These are phyloP conservation scores for Cyberlindnera maclurae DNA, from an alignment of 805 yeast genomes.

Conservation along the genomic window DNA sequence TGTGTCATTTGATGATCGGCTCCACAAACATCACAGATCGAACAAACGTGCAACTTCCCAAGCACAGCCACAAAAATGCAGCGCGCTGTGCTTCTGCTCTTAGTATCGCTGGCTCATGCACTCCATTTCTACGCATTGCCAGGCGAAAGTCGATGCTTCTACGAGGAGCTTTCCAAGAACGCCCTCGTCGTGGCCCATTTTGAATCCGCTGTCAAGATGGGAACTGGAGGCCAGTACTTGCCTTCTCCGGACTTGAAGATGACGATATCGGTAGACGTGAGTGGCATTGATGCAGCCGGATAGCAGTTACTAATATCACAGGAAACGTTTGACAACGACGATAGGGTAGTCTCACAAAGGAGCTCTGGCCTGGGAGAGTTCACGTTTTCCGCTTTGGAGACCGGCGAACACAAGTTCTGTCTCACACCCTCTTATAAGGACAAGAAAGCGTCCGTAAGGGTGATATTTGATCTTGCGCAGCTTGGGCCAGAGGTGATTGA, in stretches of 20 bases:
- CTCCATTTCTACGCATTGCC: slow-evolving; percentile 76
- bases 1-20: too few species aligned
- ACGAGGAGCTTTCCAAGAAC: slow-evolving; percentile 68
- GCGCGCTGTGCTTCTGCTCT: neutral
- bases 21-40: too few species aligned
- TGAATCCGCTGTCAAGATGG: slow-evolving; percentile 55
- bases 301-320: slow-evolving; percentile 19
- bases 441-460: slow-evolving; percentile 47
- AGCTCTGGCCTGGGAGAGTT: slow-evolving; percentile 57
- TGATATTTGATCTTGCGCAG: slow-evolving; percentile 64
- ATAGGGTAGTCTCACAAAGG: slow-evolving; percentile 66
- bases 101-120: slow-evolving; percentile 7
- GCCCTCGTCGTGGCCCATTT: slow-evolving; percentile 78
- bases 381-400: slow-evolving; percentile 73
- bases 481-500: slow-evolving; percentile 64
- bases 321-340: slow-evolving; percentile 78
- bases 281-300: too few species aligned
- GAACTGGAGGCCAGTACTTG: slow-evolving; percentile 35
- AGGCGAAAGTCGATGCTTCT: slow-evolving; percentile 75
- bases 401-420: slow-evolving; percentile 84
- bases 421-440: slow-evolving; percentile 45
- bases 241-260: slow-evolving; percentile 51
- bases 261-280: slow-evolving; percentile 60
- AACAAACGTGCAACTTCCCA: too few species aligned
- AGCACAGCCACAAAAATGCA: too few species aligned